phyloP scores from a whole-genome alignment of 768 basidiomycete genomes.

The Rhizopogon rudus region DNA sequence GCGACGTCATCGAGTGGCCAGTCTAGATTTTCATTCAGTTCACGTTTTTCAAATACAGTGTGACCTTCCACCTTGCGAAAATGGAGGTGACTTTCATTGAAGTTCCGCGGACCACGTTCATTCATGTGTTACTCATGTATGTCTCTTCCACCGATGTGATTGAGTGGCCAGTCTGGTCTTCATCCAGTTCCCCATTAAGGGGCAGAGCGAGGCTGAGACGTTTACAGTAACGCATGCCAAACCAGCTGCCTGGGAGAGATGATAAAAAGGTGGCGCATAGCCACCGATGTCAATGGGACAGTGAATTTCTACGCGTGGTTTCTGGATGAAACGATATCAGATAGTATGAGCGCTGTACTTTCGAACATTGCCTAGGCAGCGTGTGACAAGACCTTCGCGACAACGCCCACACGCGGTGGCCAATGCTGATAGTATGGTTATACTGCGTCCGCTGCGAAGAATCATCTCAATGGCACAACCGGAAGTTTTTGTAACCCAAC shows the following conservation, averaged over 20 bases:
- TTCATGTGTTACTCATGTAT: neutral
- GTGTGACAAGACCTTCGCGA: neutral
- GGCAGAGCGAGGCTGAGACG: neutral
- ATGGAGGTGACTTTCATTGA: neutral
- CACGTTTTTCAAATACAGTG: neutral
- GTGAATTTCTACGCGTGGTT: neutral
- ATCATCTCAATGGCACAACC: neutral
- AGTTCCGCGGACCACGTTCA: neutral
- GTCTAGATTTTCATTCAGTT: neutral
- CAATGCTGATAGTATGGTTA: neutral
- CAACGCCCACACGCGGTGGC: neutral
- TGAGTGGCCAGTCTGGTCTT: neutral
- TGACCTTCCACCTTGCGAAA: neutral
- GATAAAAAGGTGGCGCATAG: neutral
- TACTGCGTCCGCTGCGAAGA: neutral
- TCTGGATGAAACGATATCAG: no score
- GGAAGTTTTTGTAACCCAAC: neutral
- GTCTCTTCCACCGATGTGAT: neutral
- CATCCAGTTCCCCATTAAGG: neutral
- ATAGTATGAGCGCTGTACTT: no score
- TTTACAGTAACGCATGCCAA: neutral
- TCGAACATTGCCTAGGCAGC: neutral
- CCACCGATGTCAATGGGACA: neutral
- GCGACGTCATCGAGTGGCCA: neutral
- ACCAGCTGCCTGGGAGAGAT: neutral